Evolutionary conservation across 2,329 filamentous ascomycete species (phyloP).

Genomic region (Sporothrix brasiliensis): DNA sequence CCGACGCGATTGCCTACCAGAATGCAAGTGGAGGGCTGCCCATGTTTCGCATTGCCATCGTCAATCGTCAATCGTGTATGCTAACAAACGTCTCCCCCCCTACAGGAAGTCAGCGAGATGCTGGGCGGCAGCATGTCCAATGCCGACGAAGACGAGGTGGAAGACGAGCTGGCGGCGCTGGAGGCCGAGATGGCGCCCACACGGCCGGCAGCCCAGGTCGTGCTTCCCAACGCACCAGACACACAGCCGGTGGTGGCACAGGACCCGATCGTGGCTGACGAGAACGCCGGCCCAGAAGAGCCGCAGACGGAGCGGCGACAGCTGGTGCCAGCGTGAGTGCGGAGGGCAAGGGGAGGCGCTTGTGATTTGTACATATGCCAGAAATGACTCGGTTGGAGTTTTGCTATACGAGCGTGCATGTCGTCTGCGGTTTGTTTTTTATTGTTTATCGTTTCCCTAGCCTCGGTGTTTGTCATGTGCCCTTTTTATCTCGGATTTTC

Average conservation of each 20-base stretch:
- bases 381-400: background rate
- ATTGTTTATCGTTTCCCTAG: background rate
- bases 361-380: conserved; percentile 11
- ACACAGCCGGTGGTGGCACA: conserved; percentile 30
- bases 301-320: conserved; percentile 32
- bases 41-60: background rate
- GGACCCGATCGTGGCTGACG: background rate
- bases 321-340: conserved; percentile 33
- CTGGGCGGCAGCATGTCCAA: conserved; percentile 85
- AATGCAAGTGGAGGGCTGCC: conserved; percentile 57
- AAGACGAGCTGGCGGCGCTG: conserved; percentile 86
- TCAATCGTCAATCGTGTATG: no score
- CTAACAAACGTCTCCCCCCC: background rate
- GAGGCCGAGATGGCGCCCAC: conserved; percentile 59
- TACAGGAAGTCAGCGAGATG: conserved; percentile 87
- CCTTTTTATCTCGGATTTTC: background rate
- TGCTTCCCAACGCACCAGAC: conserved; percentile 62
- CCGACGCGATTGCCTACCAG: conserved; percentile 89
- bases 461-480: conserved; percentile 16
- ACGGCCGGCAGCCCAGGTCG: conserved; percentile 24
- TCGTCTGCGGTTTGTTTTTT: background rate
- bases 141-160: conserved; percentile 96
- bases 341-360: background rate
- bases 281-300: conserved; percentile 8
- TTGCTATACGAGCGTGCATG: background rate